Conservation (phyloP, 129 eudicot genomes). For the Oenanthe sinensis region DNA sequence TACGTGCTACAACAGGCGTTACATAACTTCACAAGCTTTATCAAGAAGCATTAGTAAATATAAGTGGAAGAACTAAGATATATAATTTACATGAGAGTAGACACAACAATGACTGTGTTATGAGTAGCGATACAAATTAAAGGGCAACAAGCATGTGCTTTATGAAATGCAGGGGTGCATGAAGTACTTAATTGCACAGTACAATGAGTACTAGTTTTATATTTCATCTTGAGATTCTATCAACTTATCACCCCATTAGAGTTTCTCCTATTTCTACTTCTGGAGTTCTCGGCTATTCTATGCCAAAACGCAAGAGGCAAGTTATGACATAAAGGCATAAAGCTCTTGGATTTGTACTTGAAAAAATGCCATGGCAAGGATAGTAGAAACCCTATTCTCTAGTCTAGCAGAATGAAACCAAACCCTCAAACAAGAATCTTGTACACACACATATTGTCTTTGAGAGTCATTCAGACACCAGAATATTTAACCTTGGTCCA, state of each 20-base stretch:
- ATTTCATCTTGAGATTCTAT: not conserved
- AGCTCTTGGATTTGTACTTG: not conserved
- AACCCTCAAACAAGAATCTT: not conserved
- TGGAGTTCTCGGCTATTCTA: not conserved
- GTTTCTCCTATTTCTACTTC: not conserved
- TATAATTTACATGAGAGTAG: not conserved
- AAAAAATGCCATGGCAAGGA: not conserved
- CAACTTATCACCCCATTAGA: not conserved
- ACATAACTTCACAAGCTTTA: not conserved
- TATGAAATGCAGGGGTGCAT: not conserved
- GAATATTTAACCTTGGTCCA: not conserved
- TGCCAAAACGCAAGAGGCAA: not conserved
- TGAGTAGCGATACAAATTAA: not conserved
- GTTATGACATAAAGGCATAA: not conserved
- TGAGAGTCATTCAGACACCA: no score
- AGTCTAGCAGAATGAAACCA: not conserved
- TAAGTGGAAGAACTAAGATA: not conserved
- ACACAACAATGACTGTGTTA: not conserved
- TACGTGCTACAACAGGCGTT: not conserved
- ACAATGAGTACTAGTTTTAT: not conserved
- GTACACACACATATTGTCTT: no score
- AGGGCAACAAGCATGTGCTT: not conserved
- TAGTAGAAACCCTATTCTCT: not conserved
- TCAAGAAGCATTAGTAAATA: not conserved
- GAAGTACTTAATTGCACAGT: not conserved